Conservation (phyloP, 2,329 filamentous ascomycete genomes). For the Gnomoniopsis sp. region DNA sequence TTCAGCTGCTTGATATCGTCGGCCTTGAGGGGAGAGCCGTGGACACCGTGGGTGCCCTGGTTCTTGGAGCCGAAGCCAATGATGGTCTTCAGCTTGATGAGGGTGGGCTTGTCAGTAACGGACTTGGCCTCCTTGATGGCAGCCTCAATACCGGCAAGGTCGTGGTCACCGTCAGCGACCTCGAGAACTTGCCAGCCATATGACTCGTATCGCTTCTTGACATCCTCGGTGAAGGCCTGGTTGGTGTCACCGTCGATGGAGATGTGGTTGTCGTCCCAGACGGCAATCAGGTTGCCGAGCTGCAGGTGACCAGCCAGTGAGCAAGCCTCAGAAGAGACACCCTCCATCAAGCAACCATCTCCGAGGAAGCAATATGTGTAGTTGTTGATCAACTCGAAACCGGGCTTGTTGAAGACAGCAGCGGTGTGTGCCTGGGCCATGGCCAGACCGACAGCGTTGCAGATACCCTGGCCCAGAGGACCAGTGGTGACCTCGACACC, state of each 20-base stretch:
- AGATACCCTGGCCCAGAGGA: constrained; percentile 94
- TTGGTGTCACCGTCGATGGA: constrained; percentile 93
- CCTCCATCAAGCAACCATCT: constrained; percentile 98
- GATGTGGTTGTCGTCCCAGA: constrained; percentile 99
- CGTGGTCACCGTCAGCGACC: constrained; percentile 84
- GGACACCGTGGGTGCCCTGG: constrained; percentile 90
- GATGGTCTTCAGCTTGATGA: constrained; percentile 96
- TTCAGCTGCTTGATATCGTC: constrained; percentile 95
- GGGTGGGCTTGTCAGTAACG: constrained; percentile 91
- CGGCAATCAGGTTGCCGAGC: constrained; percentile 92
- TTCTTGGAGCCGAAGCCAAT: constrained; percentile 95
- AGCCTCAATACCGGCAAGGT: constrained; percentile 82
- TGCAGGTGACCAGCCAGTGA: constrained; percentile 94
- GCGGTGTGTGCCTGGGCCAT: constrained; percentile 92
- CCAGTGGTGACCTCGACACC: constrained; percentile 98
- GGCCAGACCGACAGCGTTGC: constrained; percentile 95
- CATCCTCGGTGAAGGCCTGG: constrained; percentile 95
- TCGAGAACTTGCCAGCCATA: constrained; percentile 93
- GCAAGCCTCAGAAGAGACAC: constrained; percentile 88
- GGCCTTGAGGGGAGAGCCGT: constrained; percentile 92
- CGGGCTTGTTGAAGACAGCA: constrained; percentile 94
- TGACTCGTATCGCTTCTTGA: constrained; percentile 87
- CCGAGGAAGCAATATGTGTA: constrained; percentile 96
- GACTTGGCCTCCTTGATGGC: constrained; percentile 82
- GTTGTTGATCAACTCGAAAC: constrained; percentile 89